Base-by-base conservation (phyloP, 2,329 filamentous ascomycete genomes). In the Fusarium tjaetaba region DNA sequence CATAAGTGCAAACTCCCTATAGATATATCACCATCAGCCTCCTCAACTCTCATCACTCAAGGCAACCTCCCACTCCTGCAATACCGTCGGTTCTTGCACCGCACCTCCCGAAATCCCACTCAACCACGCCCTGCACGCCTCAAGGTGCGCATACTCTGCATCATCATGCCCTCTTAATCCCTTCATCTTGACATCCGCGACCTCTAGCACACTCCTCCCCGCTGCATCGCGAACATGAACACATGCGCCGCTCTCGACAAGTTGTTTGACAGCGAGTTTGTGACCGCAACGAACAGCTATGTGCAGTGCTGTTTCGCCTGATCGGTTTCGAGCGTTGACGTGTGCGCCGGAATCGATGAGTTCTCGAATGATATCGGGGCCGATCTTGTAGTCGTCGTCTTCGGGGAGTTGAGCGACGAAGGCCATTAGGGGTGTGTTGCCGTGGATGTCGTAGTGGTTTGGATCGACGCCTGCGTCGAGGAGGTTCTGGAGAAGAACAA, bases 401-500 rank as follows among this genome's bases (percentile, higher is more conserved):
- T 86, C 86, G 4, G 85, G 82, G 3, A 88, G 82, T 56, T 88
- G 82, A 1, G 84, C 81, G 16, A 86, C 84, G 72, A 90, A 90
- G 0, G 86, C 82, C 85, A 89, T 89, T 20, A 90, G 83, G 2
- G 87, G 86, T 1, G 88, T 89, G 75, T 86, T 84, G 42, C 88
- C 88, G 24, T 80, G 71, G 7, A 76, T 77, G 78, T 89, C 86
- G 78, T 89, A 88, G 62, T 88, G 86, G 72, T 89, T 88, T 9
- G 84, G 81, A 62, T 88, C 84, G 16, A 88, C 85, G 2, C 80
- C 78, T 2, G 81, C 79, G 2, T 61, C 16, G 2, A 88, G 76
- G 2, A 88, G 78, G 4, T 67, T 70, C 9, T 61, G 46, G 11
- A 81, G 72, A 11, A 80, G 62, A 7, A 53, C 30, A 7, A 77